Percentiles rank a stretch among this genome's conserved stretches.
Evolutionary conservation across 2,329 filamentous ascomycete genomes (phyloP).

Genomic region (Parascedosporium putredinis): DNA sequence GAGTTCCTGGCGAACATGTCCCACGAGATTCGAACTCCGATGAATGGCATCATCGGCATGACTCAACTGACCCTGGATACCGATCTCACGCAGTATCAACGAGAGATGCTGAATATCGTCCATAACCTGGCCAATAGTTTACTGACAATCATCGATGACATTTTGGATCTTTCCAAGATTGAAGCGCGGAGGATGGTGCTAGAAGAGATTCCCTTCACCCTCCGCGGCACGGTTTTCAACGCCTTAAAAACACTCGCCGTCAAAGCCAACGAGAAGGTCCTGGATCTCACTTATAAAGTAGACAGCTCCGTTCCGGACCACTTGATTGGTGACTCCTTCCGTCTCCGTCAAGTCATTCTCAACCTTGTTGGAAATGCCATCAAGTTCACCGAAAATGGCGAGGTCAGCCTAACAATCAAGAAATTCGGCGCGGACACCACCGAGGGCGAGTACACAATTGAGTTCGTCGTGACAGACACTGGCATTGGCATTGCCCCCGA

Average conservation of each 20-base stretch:
- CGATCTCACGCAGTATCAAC: slow-evolving; percentile 85
- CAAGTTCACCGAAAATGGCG: slow-evolving; percentile 95
- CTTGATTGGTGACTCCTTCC: slow-evolving; percentile 92
- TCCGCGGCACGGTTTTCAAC: slow-evolving; percentile 92
- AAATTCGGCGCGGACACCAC: slow-evolving; percentile 54
- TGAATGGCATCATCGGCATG: slow-evolving; percentile 98
- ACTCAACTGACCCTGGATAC: slow-evolving; percentile 93
- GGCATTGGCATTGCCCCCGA: slow-evolving; percentile 94
- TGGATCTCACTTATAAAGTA: slow-evolving; percentile 87
- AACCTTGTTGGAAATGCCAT: slow-evolving; percentile 97
- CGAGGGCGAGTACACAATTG: slow-evolving; percentile 77
- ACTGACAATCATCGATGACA: slow-evolving; percentile 89
- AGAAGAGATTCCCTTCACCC: slow-evolving; percentile 92
- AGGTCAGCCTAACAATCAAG: slow-evolving; percentile 89
- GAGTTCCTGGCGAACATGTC: slow-evolving; percentile 99
- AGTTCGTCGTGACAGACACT: slow-evolving; percentile 92
- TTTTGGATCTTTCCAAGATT: slow-evolving; percentile 66
- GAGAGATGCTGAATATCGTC: slow-evolving; percentile 97
- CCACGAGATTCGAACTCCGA: slow-evolving; percentile 93
- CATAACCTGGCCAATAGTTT: slow-evolving; percentile 94
- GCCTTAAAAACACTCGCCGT: slow-evolving; percentile 94
- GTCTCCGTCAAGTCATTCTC: slow-evolving; percentile 88
- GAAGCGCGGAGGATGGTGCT: slow-evolving; percentile 97
- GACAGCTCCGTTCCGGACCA: slow-evolving; percentile 91
- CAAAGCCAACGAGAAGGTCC: slow-evolving; percentile 89